A percentile compares a stretch with the other conserved stretches of the same genome.
These are phyloP conservation scores for Themeda triandra DNA, from an alignment of 176 grass and related monocot genomes.

Conservation along the genomic window DNA sequence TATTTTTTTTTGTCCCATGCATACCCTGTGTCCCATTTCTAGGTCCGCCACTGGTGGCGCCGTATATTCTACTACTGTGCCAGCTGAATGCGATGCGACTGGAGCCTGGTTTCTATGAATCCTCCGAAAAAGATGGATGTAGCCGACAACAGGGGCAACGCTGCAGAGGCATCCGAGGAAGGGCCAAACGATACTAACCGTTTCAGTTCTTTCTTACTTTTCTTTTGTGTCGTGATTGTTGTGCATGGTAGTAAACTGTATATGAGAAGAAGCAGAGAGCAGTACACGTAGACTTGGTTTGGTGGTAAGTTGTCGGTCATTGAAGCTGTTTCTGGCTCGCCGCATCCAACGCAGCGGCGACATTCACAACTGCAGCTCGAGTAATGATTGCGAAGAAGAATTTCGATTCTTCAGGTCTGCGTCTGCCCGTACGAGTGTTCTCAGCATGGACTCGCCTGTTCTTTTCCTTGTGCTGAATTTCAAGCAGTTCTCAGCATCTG, in stretches of 20 bases:
- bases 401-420: not conserved
- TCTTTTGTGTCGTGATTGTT: not conserved
- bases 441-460: not conserved
- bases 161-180: constrained; percentile 36
- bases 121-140: not conserved
- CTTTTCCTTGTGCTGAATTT: not conserved
- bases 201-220: not conserved
- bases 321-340: not conserved
- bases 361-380: not conserved
- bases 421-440: not conserved
- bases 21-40: too few species aligned
- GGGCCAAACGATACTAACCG: not conserved
- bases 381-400: not conserved
- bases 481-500: not conserved
- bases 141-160: not conserved
- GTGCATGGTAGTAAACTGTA: not conserved
- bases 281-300: too few species aligned
- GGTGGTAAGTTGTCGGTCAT: not conserved
- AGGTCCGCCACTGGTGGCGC: too few species aligned
- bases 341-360: not conserved
- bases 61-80: constrained; percentile 4
- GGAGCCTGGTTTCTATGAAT: not conserved
- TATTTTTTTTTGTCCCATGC: too few species aligned
- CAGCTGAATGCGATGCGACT: constrained; percentile 2
- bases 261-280: not conserved